Base-by-base conservation (phyloP, 2,329 filamentous ascomycete species). In the Pestalotiopsis sp. region DNA sequence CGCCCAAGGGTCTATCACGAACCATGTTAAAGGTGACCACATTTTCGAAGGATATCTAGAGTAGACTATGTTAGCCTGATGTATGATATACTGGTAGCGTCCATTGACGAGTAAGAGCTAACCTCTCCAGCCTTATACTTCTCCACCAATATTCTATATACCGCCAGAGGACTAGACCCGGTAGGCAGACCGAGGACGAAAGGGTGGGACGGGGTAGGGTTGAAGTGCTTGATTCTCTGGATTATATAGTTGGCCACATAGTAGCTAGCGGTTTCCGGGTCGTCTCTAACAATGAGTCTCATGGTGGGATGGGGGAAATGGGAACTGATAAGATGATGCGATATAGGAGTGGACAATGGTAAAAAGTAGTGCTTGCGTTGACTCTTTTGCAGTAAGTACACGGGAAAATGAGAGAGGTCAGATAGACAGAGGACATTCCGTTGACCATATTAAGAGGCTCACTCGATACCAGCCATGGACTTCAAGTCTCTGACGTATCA, bases 11-110 rank as follows among this genome's bases (percentile, higher is more conserved):
- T 58, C 14, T 26, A 66, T 40, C 58, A 71, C 81, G 68, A 85
- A 92, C 90, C 93, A 96, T 96, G 81, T 96, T 96, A 85, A 97
- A 97, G 30, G 93, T 97, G 76, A 96, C 88, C 75, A 97, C 92
- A 91, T 97, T 88, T 76, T 91, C 90, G 78, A 97, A 97, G 1
- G 93, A 95, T 75, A 97, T 90, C 76, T 93, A 77, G 64, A 72
- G 75, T 52, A 77, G 75, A 68, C 80, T 79, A 73, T 80, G 75
- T 48, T 77, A 76, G 71, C 81, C 75, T 73, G 71, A 48, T 17
- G 55, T 20, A 35, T 35, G 48, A 20, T 40, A 3, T 39, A 48
- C 57, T 52, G 55, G 65, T 39, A 7, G 44, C 35, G 48, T 67
- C 39, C 17, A 7, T 56, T 35, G 30, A 35, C 30, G 30, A 26